These are phyloP conservation scores for Leptosphaerulina australis DNA, from an alignment of 2,329 filamentous ascomycete species.

Conservation along the genomic window DNA sequence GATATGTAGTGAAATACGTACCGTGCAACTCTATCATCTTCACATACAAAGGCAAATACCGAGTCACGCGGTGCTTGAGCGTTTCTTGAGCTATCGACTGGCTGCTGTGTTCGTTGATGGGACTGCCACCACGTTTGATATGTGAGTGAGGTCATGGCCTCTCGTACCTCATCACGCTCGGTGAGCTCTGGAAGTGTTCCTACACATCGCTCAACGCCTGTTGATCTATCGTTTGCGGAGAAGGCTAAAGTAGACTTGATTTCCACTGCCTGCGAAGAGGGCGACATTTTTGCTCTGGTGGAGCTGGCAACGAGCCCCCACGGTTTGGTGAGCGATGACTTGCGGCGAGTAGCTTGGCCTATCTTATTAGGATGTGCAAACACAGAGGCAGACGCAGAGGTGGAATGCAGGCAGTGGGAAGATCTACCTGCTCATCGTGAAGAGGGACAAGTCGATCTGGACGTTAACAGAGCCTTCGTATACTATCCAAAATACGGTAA, in stretches of 20 bases:
- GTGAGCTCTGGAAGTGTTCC: conserved; percentile 38
- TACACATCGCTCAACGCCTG: conserved; percentile 26
- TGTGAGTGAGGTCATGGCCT: conserved; percentile 36
- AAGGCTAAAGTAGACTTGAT: conserved; percentile 44
- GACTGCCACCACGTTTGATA: conserved; percentile 16
- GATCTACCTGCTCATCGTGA: conserved; percentile 78
- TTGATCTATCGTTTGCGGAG: conserved; percentile 19
- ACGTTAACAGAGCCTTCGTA: conserved; percentile 95
- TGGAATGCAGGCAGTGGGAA: conserved; percentile 65
- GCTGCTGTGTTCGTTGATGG: background rate
- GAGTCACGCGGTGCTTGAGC: conserved; percentile 16
- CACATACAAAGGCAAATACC: conserved; percentile 4
- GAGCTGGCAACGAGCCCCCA: conserved; percentile 51
- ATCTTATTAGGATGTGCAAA: conserved; percentile 55
- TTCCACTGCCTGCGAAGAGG: conserved; percentile 49
- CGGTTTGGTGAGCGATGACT: conserved; percentile 56
- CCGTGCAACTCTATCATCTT: conserved; percentile 1
- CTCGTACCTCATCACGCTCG: conserved; percentile 34
- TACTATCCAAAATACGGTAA: conserved; percentile 83
- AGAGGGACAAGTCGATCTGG: conserved; percentile 87
- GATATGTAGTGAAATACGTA: conserved; percentile 16
- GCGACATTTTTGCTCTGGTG: conserved; percentile 50
- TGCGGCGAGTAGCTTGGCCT: conserved; percentile 78
- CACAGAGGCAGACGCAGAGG: conserved; percentile 23
- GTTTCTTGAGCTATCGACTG: background rate